phyloP scores from a whole-genome alignment of 1,284 basidiomycete species.

The Apiotrichum sp. region DNA sequence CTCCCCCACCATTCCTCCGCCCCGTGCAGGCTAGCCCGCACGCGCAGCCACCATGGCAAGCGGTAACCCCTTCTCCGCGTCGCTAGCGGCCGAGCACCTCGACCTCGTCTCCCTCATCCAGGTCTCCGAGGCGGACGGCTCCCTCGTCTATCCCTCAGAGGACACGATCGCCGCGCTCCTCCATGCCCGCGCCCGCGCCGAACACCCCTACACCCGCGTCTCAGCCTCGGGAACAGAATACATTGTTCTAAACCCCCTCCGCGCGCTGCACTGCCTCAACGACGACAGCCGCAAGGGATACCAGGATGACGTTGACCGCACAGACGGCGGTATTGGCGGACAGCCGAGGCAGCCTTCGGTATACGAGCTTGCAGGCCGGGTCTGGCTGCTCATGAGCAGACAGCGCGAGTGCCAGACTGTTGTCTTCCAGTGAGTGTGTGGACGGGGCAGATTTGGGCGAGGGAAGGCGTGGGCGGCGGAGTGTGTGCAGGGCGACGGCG shows the following conservation, averaged over 20 bases:
- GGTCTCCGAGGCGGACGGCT: constrained; percentile 1
- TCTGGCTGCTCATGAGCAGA: constrained; percentile 75
- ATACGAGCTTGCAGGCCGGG: constrained; percentile 76
- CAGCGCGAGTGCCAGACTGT: constrained; percentile 70
- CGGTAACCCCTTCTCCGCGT: constrained; percentile 9
- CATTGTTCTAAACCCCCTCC: constrained; percentile 80
- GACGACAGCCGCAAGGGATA: constrained; percentile 55
- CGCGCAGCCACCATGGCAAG: constrained; percentile 3
- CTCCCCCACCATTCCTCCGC: background rate
- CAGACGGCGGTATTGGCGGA: constrained; percentile 21
- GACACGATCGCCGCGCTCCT: constrained; percentile 72
- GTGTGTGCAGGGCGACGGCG: too few species aligned
- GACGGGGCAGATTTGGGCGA: too few species aligned
- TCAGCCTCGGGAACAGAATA: constrained; percentile 39
- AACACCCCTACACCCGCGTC: constrained; percentile 64
- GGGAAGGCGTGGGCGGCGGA: too few species aligned
- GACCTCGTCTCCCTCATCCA: constrained; percentile 14
- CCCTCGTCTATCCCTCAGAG: constrained; percentile 63
- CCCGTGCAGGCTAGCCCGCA: background rate
- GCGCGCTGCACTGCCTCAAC: constrained; percentile 67
- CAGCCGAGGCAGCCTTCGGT: constrained; percentile 63
- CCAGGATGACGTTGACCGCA: constrained; percentile 18
- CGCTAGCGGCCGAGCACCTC: constrained; percentile 14
- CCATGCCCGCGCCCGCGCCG: constrained; percentile 74
- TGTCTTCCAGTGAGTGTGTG: constrained; percentile 63